Evolutionary conservation across 2,329 filamentous ascomycete species (phyloP).

Genomic region (Penicillium corylophilum): DNA sequence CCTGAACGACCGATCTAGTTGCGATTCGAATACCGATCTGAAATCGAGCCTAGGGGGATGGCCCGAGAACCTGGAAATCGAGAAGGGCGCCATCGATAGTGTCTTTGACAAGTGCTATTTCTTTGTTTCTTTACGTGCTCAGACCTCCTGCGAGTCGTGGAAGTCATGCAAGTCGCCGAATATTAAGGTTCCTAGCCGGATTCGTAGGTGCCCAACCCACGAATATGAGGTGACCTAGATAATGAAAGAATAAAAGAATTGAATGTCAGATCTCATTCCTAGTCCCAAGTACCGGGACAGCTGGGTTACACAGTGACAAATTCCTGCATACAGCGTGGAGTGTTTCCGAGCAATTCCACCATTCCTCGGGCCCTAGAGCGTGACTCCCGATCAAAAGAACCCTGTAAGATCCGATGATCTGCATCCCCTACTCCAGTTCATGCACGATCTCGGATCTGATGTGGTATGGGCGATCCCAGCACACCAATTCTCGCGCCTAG

Average conservation of each 20-base stretch:
- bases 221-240: too few species aligned
- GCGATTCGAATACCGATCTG: slow-evolving; percentile 4
- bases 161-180: background rate
- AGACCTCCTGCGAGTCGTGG: background rate
- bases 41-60: slow-evolving; percentile 4
- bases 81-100: background rate
- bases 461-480: slow-evolving; percentile 14
- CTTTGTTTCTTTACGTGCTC: background rate
- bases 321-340: slow-evolving; percentile 15
- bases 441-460: slow-evolving; percentile 24
- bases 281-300: slow-evolving; percentile 16
- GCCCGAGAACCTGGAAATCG: slow-evolving; percentile 1
- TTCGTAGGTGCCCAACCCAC: background rate
- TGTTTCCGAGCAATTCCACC: slow-evolving; percentile 8
- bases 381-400: slow-evolving; percentile 3
- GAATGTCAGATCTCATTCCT: background rate
- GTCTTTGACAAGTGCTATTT: background rate
- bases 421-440: slow-evolving; percentile 19
- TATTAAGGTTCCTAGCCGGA: slow-evolving; percentile 9
- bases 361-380: slow-evolving; percentile 6
- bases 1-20: slow-evolving; percentile 6
- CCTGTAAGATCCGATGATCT: slow-evolving; percentile 25
- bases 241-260: background rate
- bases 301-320: slow-evolving; percentile 18
- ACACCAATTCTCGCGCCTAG: background rate